phyloP scores from a whole-genome alignment of 2,329 filamentous ascomycete species.

The Ramularia endophylla region DNA sequence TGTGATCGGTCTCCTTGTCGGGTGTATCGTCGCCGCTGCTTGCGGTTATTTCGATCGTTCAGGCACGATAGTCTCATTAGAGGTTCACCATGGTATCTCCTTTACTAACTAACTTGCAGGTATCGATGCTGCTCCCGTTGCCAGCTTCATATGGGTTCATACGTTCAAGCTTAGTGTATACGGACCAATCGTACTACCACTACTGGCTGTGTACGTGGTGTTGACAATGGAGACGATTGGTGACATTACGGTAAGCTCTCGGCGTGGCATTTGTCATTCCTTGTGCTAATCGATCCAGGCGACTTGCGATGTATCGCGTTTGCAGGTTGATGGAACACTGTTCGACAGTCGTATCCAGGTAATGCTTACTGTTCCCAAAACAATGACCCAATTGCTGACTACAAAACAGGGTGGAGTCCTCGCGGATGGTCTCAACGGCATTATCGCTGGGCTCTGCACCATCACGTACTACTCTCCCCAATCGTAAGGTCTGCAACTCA shows the following conservation, averaged over 20 bases:
- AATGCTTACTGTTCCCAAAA: neutral
- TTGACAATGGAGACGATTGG: slow-evolving; percentile 69
- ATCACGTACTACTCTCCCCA: slow-evolving; percentile 45
- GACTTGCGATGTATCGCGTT: slow-evolving; percentile 71
- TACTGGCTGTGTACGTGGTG: slow-evolving; percentile 60
- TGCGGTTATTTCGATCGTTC: slow-evolving; percentile 69
- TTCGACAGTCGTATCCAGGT: slow-evolving; percentile 64
- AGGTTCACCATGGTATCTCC: slow-evolving; percentile 45
- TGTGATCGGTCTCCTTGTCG: slow-evolving; percentile 65
- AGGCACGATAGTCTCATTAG: slow-evolving; percentile 16
- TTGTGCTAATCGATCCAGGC: too few relatives aligned
- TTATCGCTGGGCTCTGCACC: slow-evolving; percentile 70
- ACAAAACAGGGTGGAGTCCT: slow-evolving; percentile 68
- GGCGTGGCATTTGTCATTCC: too few relatives aligned
- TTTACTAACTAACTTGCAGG: slow-evolving; percentile 70
- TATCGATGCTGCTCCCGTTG: slow-evolving; percentile 65
- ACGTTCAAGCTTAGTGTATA: slow-evolving; percentile 69
- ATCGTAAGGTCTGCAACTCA: too few relatives aligned
- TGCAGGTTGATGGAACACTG: slow-evolving; percentile 64
- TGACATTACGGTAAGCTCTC: slow-evolving; percentile 29
- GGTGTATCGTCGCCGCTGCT: slow-evolving; percentile 73
- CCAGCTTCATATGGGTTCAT: slow-evolving; percentile 71
- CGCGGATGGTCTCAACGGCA: slow-evolving; percentile 64
- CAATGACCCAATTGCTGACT: neutral
- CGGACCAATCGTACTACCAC: slow-evolving; percentile 64